A percentile compares a stretch with the other conserved stretches of the same genome.
Evolutionary conservation across 1,284 basidiomycete species (phyloP).

Genomic region (Taiwanofungus camphoratus): DNA sequence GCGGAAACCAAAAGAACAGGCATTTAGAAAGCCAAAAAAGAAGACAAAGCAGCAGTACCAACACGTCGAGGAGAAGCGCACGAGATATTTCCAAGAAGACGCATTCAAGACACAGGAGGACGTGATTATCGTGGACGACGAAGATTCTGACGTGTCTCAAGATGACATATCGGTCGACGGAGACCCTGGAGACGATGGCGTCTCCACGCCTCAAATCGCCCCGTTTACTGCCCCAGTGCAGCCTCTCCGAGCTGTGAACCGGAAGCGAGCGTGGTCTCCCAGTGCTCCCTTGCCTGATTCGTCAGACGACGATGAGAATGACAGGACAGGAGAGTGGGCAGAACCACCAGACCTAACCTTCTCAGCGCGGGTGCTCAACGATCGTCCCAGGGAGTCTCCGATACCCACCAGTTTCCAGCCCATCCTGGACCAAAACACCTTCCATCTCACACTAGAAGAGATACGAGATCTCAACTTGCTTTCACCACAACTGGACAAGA

Average conservation of each 20-base stretch:
- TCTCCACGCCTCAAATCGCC: background rate
- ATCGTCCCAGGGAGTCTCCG: slow-evolving; percentile 9
- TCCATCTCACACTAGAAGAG: slow-evolving; percentile 37
- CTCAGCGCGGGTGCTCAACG: background rate
- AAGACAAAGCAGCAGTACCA: slow-evolving; percentile 26
- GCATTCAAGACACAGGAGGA: slow-evolving; percentile 32
- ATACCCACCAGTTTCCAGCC: slow-evolving; percentile 42
- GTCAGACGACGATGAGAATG: slow-evolving; percentile 47
- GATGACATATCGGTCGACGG: slow-evolving; percentile 28
- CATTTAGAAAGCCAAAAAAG: slow-evolving; percentile 21
- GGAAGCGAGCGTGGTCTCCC: slow-evolving; percentile 45
- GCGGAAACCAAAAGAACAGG: slow-evolving; percentile 25
- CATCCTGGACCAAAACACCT: slow-evolving; percentile 37
- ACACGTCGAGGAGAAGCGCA: slow-evolving; percentile 17
- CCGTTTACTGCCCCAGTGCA: background rate
- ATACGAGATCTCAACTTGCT: slow-evolving; percentile 22
- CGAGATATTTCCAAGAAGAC: slow-evolving; percentile 33
- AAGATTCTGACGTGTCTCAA: slow-evolving; percentile 22
- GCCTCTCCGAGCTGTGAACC: slow-evolving; percentile 1
- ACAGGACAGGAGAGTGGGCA: slow-evolving; percentile 14
- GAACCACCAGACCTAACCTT: too few species aligned
- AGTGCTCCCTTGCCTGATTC: slow-evolving; percentile 45
- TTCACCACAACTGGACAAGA: background rate
- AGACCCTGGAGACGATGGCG: slow-evolving; percentile 17
- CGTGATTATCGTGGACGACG: slow-evolving; percentile 32